phyloP scores from a whole-genome alignment of 208 protist genomes.

The Trypanosomatidae sp. region DNA sequence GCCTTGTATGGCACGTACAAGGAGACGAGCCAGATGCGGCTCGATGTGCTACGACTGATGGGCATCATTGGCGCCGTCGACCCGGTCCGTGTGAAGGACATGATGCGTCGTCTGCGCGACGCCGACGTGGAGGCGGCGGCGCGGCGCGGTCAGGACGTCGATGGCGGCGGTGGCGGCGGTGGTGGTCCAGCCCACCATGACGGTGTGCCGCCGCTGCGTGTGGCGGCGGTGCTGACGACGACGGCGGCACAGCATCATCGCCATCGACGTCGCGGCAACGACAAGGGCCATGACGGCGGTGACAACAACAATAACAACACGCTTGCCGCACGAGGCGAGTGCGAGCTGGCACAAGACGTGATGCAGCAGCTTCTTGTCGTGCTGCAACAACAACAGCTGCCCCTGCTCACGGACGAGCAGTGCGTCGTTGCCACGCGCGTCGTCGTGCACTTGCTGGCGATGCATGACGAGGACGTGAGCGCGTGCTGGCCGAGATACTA shows the following conservation, averaged over 20 bases:
- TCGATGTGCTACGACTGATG: constrained; percentile 83
- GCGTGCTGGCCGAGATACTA: constrained; percentile 35
- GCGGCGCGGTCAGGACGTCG: too few species aligned
- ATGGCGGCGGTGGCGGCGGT: too few species aligned
- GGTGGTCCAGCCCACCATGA: too few species aligned
- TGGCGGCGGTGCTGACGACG: too few species aligned
- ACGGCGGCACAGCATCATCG: too few species aligned
- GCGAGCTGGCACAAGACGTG: constrained; percentile 59
- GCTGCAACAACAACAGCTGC: constrained; percentile 65
- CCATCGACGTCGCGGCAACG: too few species aligned
- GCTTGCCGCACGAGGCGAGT: constrained; percentile 21
- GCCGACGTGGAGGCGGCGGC: too few species aligned
- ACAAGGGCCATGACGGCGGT: too few species aligned
- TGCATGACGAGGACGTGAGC: constrained; percentile 35
- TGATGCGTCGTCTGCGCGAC: too few species aligned
- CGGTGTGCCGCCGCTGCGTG: too few species aligned
- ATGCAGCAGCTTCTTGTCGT: constrained; percentile 61
- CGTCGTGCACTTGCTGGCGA: constrained; percentile 53
- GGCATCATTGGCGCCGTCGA: constrained; percentile 83
- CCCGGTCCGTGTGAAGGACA: constrained; percentile 70
- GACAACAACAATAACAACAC: too few species aligned
- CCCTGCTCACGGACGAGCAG: constrained; percentile 72
- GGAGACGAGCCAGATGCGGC: constrained; percentile 75
- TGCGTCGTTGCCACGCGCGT: constrained; percentile 64
- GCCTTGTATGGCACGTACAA: constrained; percentile 80